phyloP scores from a whole-genome alignment of 1,284 basidiomycete species.

The Singerocomus rubriflavus region DNA sequence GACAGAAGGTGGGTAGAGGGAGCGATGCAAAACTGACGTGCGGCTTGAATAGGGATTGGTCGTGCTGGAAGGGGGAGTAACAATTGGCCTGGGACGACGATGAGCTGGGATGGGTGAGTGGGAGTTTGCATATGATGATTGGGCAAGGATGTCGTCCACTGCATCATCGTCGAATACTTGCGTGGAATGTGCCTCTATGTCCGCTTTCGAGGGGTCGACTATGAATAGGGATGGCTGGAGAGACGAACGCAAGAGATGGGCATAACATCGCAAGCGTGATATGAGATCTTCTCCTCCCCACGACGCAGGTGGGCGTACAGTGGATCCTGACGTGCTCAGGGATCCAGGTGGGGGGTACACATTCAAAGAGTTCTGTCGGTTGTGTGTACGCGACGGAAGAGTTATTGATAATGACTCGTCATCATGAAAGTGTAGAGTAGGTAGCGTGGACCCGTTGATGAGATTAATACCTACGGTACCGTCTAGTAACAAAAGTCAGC shows the following conservation, averaged over 20 bases:
- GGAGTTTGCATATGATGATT: slow-evolving; percentile 72
- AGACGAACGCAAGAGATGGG: slow-evolving; percentile 75
- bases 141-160: slow-evolving; percentile 76
- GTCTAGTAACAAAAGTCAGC: slow-evolving; percentile 41
- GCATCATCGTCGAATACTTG: slow-evolving; percentile 78
- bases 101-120: slow-evolving; percentile 82
- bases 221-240: slow-evolving; percentile 84
- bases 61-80: slow-evolving; percentile 35
- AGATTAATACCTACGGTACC: slow-evolving; percentile 81
- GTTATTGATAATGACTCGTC: slow-evolving; percentile 86
- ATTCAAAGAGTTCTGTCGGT: slow-evolving; percentile 36
- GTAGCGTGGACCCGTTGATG: slow-evolving; percentile 85
- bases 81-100: slow-evolving; percentile 66
- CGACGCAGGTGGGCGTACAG: slow-evolving; percentile 46
- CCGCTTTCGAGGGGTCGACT: slow-evolving; percentile 85
- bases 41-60: slow-evolving; percentile 61
- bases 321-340: slow-evolving; percentile 37
- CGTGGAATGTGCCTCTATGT: slow-evolving; percentile 87
- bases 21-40: slow-evolving; percentile 76
- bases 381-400: slow-evolving; percentile 40
- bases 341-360: slow-evolving; percentile 65
- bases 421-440: slow-evolving; percentile 93
- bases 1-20: slow-evolving; percentile 51
- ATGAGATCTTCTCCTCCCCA: slow-evolving; percentile 90
- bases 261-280: slow-evolving; percentile 64